phyloP scores from a whole-genome alignment of 2,329 filamentous ascomycete genomes.

The Talaromyces pinophilus region DNA sequence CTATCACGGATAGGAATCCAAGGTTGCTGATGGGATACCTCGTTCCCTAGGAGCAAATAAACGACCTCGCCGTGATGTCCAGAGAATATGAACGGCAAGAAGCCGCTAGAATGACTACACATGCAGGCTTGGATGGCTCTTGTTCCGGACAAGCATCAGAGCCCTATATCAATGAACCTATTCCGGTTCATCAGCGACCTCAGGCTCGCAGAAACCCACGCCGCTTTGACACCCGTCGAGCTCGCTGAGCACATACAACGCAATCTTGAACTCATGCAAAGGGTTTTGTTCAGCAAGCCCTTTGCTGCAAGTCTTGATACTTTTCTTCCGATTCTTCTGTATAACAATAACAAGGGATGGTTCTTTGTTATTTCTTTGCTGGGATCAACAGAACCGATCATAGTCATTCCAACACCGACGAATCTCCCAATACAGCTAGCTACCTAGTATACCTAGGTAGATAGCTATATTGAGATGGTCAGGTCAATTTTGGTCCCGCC shows the following conservation, averaged over 20 bases:
- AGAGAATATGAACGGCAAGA: conserved; percentile 52
- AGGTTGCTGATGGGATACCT: conserved; percentile 20
- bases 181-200: conserved; percentile 38
- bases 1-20: conserved; percentile 5
- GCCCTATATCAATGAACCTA: conserved; percentile 48
- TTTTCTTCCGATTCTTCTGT: conserved; percentile 13
- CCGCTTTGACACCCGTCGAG: conserved; percentile 30
- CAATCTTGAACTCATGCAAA: background rate
- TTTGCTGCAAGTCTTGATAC: conserved; percentile 2
- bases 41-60: conserved; percentile 49
- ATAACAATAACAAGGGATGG: conserved; percentile 15
- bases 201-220: conserved; percentile 31
- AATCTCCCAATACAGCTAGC: conserved; percentile 1
- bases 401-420: background rate
- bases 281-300: background rate
- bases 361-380: conserved; percentile 19
- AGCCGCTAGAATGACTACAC: conserved; percentile 46
- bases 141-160: conserved; percentile 32
- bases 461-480: conserved; percentile 7
- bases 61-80: conserved; percentile 51
- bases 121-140: conserved; percentile 27
- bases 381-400: conserved; percentile 18
- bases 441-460: background rate
- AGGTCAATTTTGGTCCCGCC: conserved; percentile 2
- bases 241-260: conserved; percentile 19